Conservation (phyloP, 495 filamentous ascomycete genomes). For the Trichodelitschia bisporula region DNA sequence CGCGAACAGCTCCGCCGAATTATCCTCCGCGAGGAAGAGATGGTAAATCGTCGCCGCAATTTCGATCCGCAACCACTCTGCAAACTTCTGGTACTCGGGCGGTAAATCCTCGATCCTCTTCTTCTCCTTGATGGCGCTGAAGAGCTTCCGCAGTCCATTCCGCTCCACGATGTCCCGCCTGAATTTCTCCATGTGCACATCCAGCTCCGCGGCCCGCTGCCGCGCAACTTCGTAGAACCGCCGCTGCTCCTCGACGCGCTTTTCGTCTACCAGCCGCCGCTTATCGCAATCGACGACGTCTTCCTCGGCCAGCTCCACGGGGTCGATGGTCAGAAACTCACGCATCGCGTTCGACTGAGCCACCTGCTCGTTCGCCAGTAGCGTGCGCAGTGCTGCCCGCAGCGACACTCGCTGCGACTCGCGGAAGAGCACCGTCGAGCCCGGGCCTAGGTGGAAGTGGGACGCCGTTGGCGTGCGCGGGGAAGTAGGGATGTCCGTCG, state of each 20-base stretch:
- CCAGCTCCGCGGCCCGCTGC: constrained; percentile 70
- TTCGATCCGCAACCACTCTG: constrained; percentile 94
- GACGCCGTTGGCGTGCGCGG: too few relatives aligned
- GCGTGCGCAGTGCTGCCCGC: constrained; percentile 61
- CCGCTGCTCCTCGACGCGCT: constrained; percentile 74
- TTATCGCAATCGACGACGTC: constrained; percentile 55
- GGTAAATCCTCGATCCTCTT: constrained; percentile 63
- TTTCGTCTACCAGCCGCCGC: constrained; percentile 64
- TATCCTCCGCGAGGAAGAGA: constrained; percentile 91
- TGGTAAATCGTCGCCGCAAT: constrained; percentile 94
- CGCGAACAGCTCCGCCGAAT: constrained; percentile 84
- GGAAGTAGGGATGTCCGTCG: constrained; percentile 6
- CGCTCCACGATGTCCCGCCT: constrained; percentile 47
- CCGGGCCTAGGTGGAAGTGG: too few relatives aligned
- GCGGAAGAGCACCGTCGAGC: constrained; percentile 44
- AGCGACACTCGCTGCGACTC: constrained; percentile 85
- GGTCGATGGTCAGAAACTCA: constrained; percentile 51
- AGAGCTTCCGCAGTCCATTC: constrained; percentile 83
- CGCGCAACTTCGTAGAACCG: constrained; percentile 88
- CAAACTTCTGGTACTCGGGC: constrained; percentile 91
- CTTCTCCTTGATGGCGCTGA: constrained; percentile 77
- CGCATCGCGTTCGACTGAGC: constrained; percentile 56
- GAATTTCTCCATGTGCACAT: constrained; percentile 92
- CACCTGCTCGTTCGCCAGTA: constrained; percentile 63
- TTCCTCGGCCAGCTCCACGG: constrained; percentile 50